These are phyloP conservation scores for Dactylonectria macrodidyma DNA, from an alignment of 2,329 filamentous ascomycete species.

Conservation along the genomic window DNA sequence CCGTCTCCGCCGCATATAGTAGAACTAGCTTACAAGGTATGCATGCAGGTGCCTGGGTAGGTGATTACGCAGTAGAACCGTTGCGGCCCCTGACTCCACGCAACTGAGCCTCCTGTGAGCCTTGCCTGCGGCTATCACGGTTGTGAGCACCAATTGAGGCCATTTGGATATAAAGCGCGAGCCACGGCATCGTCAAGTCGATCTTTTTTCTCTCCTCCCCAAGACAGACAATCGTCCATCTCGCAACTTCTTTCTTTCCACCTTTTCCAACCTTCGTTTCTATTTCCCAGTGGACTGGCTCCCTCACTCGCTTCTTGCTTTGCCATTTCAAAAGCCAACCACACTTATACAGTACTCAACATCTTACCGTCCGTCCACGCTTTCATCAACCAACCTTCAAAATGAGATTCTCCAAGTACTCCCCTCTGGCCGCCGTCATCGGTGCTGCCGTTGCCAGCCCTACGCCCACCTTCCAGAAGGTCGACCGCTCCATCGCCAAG, in stretches of 20 bases:
- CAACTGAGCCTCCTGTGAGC: constrained; percentile 20
- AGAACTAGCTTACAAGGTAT: too few species aligned
- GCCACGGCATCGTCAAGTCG: background rate
- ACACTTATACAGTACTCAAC: background rate
- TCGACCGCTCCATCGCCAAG: constrained; percentile 50
- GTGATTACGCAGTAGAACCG: too few species aligned
- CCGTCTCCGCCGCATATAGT: too few species aligned
- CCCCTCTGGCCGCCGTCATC: constrained; percentile 45
- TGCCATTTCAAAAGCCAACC: background rate
- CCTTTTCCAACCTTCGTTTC: constrained; percentile 7
- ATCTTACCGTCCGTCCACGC: too few species aligned
- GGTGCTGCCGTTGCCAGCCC: constrained; percentile 50
- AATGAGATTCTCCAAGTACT: constrained; percentile 52
- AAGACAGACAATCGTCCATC: constrained; percentile 21
- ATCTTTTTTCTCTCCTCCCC: background rate
- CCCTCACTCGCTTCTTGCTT: constrained; percentile 12
- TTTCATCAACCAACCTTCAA: constrained; percentile 21
- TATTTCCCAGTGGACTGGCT: constrained; percentile 19
- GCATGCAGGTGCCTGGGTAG: too few species aligned
- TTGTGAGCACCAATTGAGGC: constrained; percentile 3
- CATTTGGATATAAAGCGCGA: constrained; percentile 14
- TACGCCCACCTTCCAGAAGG: constrained; percentile 48
- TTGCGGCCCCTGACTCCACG: background rate
- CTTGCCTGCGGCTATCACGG: background rate
- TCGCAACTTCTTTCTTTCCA: constrained; percentile 10